Evolutionary conservation across 257 asterid species (phyloP), one percentile per base, ranked within the genome.

Genomic region (Leptodermis oblonga): DNA sequence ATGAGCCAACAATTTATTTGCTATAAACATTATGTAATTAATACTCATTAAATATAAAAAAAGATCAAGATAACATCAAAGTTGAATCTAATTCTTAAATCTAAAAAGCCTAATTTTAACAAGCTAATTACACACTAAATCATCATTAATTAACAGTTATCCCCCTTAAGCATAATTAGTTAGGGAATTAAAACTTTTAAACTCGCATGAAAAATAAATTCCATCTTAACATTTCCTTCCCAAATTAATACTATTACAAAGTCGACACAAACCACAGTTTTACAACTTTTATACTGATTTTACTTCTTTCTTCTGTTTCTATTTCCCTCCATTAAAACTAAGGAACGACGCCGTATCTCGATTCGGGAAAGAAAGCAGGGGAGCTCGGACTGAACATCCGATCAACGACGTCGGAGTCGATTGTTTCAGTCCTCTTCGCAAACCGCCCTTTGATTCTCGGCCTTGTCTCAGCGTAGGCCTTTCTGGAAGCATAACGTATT

Each of bases 361-460:
- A 76, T 9, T 79, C 91, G 5, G 75, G n/a, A 18, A 84, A 45
- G 82, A 84, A 84, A 43, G 56, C 76, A 26, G 78, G 63, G 0
- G 88, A 45, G 23, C 69, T 74, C 31, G 77, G 52, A 7, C 82
- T 37, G 79, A 83, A 22, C 2, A 78, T 67, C 53, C 76, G 85
- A 66, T 87, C 86, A 20, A 84, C 67, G 5, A 83, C 90, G 0
- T 84, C 90, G 0, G 84, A 67, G 0, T 84, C 88, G 8, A 70
- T 34, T 23, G 74, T 4, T 2, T 86, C 88, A 43, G 80, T 81
- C 79, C 85, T 79, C 77, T 88, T 88, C 0, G 90, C 97, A 77
- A 91, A 91, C 51, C 96, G 88, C 67, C 97, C 97, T 70, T 91
- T 89, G 51, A 91, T 81, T 67, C 97, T 87, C 6, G 97, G 97